Percentiles rank a stretch among this genome's conserved stretches.
These are phyloP conservation scores for Cordia subcordata DNA, from an alignment of 257 asterid genomes.

Conservation along the genomic window DNA sequence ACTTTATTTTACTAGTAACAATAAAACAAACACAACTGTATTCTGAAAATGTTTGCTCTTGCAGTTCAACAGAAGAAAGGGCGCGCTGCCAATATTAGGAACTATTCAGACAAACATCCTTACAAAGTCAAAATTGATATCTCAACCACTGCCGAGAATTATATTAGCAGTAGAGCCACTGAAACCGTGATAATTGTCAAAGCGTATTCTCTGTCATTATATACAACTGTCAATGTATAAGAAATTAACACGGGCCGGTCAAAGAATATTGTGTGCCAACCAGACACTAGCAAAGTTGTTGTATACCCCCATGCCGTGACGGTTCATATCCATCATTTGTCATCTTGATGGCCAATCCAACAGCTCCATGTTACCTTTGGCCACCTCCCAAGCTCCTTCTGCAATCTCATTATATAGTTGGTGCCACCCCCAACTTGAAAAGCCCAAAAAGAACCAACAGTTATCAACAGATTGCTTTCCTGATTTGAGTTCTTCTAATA, in stretches of 20 bases:
- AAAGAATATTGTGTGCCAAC: background rate
- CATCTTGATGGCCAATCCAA: slow-evolving; percentile 43
- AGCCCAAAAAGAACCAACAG: slow-evolving; percentile 80
- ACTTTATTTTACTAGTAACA: no score
- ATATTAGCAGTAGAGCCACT: background rate
- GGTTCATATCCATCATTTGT: background rate
- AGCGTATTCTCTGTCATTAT: background rate
- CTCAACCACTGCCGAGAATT: background rate
- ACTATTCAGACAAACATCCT: no score
- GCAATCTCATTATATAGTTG: slow-evolving; percentile 74
- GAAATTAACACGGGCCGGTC: background rate
- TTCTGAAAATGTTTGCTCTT: no score
- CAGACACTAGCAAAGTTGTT: no score
- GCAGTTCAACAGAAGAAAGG: no score
- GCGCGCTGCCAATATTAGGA: no score
- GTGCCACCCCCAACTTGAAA: slow-evolving; percentile 79
- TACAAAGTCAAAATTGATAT: background rate
- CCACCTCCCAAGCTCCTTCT: slow-evolving; percentile 83
- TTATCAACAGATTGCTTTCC: slow-evolving; percentile 53
- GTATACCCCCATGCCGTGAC: background rate
- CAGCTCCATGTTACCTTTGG: slow-evolving; percentile 35
- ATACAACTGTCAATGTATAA: background rate
- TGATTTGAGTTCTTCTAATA: slow-evolving; percentile 48
- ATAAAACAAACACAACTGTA: no score
- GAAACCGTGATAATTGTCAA: background rate